phyloP scores from a whole-genome alignment of 257 asterid genomes.

The Marsdenia floribunda region DNA sequence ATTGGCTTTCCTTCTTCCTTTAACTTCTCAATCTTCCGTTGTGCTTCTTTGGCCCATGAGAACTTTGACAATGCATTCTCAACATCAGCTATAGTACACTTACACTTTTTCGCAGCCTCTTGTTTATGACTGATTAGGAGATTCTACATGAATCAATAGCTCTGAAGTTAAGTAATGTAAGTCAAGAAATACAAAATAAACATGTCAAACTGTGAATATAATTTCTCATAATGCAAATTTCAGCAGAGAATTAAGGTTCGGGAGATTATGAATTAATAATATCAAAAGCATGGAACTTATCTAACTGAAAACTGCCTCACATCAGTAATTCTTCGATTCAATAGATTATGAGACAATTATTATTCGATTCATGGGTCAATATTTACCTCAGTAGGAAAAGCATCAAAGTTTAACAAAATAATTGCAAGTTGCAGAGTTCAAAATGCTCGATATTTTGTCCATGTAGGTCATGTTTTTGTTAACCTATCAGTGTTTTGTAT shows the following conservation, averaged over 20 bases:
- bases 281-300: not conserved
- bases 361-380: not conserved
- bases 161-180: not conserved
- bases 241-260: not conserved
- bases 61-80: constrained; percentile 68
- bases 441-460: not conserved
- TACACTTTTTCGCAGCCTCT: constrained; percentile 71
- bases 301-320: constrained; percentile 3
- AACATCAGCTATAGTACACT: constrained; percentile 69
- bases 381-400: not conserved
- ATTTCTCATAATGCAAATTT: not conserved
- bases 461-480: not conserved
- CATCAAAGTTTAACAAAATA: not conserved
- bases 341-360: not conserved
- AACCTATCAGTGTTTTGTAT: no score
- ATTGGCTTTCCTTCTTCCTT: constrained; percentile 80
- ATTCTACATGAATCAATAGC: constrained; percentile 38
- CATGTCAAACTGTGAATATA: not conserved
- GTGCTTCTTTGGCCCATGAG: constrained; percentile 89
- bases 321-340: not conserved
- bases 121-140: constrained; percentile 51
- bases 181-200: not conserved
- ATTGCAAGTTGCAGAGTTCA: not conserved
- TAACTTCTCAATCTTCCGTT: constrained; percentile 56
- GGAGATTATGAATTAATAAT: not conserved